Percentiles rank a stretch among this genome's conserved stretches.
Conservation (phyloP, 331 rosid species). For the Malus hybrid region DNA sequence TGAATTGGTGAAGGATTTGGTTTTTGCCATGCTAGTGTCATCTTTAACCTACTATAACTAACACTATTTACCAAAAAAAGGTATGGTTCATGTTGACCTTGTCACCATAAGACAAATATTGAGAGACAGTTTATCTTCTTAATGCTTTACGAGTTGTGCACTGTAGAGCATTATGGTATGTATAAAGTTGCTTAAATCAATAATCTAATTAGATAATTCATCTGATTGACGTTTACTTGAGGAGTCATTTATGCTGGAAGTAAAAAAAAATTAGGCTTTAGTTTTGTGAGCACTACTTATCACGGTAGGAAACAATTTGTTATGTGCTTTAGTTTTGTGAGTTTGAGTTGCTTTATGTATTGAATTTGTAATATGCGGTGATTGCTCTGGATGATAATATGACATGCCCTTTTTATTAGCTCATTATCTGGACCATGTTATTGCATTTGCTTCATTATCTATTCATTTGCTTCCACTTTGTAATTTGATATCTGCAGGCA, state of each 20-base stretch:
- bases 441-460: not conserved
- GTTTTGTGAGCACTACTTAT: not conserved
- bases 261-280: not conserved
- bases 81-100: not conserved
- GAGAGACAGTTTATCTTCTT: not conserved
- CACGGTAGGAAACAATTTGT: not conserved
- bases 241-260: not conserved
- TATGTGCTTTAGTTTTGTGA: not conserved
- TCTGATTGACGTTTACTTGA: not conserved
- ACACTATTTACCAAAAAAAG: not conserved
- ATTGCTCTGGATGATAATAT: no score
- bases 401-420: not conserved
- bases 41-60: not conserved
- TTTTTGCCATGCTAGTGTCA: not conserved
- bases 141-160: not conserved
- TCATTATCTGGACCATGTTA: not conserved
- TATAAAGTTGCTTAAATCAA: not conserved
- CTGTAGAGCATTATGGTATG: not conserved
- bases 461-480: not conserved
- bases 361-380: not conserved
- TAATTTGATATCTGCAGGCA: conserved; percentile 47
- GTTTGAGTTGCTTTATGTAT: not conserved
- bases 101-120: not conserved
- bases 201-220: not conserved
- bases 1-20: not conserved